Evolutionary conservation across 1,139 yeast genomes (phyloP).

Genomic region (Candida sp.): DNA sequence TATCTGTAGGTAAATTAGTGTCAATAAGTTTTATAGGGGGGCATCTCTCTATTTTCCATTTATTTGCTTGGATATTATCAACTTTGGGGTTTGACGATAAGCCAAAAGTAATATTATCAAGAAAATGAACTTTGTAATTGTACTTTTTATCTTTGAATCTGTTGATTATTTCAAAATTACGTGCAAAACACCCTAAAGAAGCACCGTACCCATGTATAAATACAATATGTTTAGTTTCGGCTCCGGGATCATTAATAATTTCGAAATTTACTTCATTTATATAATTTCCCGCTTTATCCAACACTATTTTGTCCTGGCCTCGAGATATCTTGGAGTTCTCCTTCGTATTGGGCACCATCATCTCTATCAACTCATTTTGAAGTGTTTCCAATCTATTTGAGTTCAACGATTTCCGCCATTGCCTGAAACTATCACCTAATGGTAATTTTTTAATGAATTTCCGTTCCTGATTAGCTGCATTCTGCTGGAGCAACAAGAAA

Average conservation of each 20-base stretch:
- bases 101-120: constrained; percentile 88
- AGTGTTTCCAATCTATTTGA: constrained; percentile 22
- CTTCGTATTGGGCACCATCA: constrained; percentile 25
- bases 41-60: constrained; percentile 21
- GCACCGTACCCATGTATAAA: constrained; percentile 94
- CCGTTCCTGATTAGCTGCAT: constrained; percentile 12
- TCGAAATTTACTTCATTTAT: constrained; percentile 38
- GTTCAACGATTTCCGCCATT: constrained; percentile 32
- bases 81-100: constrained; percentile 62
- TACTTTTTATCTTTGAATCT: constrained; percentile 35
- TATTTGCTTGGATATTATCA: constrained; percentile 11
- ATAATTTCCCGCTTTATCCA: constrained; percentile 25
- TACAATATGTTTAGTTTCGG: constrained; percentile 45
- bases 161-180: constrained; percentile 58
- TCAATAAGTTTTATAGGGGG: constrained; percentile 31
- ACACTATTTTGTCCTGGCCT: constrained; percentile 17
- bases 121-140: constrained; percentile 58
- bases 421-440: constrained; percentile 12
- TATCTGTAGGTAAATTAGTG: constrained; percentile 21
- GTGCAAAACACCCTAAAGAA: constrained; percentile 78
- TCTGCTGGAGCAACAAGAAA: constrained; percentile 10
- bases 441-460: constrained; percentile 12
- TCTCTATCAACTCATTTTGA: constrained; percentile 33
- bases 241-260: constrained; percentile 17
- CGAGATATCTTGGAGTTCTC: constrained; percentile 21